Evolutionary conservation across 208 protist species (phyloP), one percentile per base, ranked within the genome.

Genomic region (Trypanosomatidae sp.): DNA sequence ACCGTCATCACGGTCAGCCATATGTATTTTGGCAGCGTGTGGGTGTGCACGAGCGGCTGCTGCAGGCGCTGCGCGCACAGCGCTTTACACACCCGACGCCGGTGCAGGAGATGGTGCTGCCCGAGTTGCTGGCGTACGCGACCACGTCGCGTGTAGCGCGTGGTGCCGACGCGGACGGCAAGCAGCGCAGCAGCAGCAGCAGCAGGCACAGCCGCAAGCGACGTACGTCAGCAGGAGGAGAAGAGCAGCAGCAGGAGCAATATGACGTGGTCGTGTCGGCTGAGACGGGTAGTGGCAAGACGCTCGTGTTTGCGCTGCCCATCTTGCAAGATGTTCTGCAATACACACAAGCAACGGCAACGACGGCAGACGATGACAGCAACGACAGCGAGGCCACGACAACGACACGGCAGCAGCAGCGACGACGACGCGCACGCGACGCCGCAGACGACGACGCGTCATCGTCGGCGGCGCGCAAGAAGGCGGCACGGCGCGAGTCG

Each of bases 231-330:
- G 21, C 16, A 19, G 25, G 23, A 20, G 18, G 13, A n/a, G 50
- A 25, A 1, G 26, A 25, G 13, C 42, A 52, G 32, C 43, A 16
- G 2, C 35, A 10, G 6, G 32, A 21, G 11, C 5, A 26, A 24
- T 69, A 75, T 32, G 88, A 96, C 50, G 59, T 96, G 11, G 59
- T 96, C n/a, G 88, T 92, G 24, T 89, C 90, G 10, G 84, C 89
- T 0, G 88, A 96, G 57, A 97, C 92, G 18, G 92, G 92, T 40
- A 89, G 69, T 50, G 96, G 96, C 19, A 98, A 98, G 71, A 99
- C 98, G 20, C 56, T 99, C 1, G 94, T 97, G 11, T 99, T 99
- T 63, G 79, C 99, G 11, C 71, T 99, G 16, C 98, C 98, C 10
- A 84, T 94, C 21, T 53, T 94, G 7, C 44, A 91, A 13, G 50